phyloP scores from a whole-genome alignment of 1,284 basidiomycete genomes.

The Rhodotorula sp. region DNA sequence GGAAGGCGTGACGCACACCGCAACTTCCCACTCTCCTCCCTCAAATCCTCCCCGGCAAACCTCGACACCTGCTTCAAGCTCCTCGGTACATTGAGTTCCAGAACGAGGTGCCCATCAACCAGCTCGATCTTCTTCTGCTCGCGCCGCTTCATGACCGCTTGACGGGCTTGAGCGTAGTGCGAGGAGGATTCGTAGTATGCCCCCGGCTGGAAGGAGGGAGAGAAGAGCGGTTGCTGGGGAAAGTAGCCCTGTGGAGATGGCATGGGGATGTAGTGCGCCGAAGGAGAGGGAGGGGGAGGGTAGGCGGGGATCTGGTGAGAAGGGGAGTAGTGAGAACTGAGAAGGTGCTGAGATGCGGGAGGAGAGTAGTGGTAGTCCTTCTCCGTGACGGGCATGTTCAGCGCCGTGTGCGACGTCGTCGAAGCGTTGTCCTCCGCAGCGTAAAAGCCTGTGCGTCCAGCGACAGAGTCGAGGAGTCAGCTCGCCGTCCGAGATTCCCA shows the following conservation, averaged over 20 bases:
- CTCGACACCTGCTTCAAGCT: conserved; percentile 42
- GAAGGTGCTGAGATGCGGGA: too few species aligned
- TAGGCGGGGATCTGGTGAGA: background rate
- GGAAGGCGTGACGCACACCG: conserved; percentile 39
- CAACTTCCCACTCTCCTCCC: conserved; percentile 28
- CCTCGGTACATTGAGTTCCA: conserved; percentile 49
- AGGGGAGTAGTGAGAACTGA: too few species aligned
- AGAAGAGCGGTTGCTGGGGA: background rate
- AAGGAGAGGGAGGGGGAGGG: background rate
- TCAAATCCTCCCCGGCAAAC: conserved; percentile 47
- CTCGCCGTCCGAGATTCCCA: too few species aligned
- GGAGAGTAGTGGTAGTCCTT: conserved; percentile 12
- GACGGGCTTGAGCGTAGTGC: conserved; percentile 11
- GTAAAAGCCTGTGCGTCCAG: conserved; percentile 10
- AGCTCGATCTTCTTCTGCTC: conserved; percentile 44
- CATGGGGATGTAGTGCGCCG: background rate
- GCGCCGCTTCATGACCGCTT: conserved; percentile 22
- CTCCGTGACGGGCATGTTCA: conserved; percentile 20
- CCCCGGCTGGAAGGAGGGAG: conserved; percentile 5
- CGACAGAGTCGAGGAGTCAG: too few species aligned
- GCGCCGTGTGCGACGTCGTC: conserved; percentile 29
- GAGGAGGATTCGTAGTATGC: conserved; percentile 6
- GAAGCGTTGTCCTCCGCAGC: conserved; percentile 6
- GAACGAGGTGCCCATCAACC: conserved; percentile 49
- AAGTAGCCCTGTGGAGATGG: background rate